These are phyloP conservation scores for Phytophthora pini DNA, from an alignment of 352 stramenopile genomes.

Conservation along the genomic window DNA sequence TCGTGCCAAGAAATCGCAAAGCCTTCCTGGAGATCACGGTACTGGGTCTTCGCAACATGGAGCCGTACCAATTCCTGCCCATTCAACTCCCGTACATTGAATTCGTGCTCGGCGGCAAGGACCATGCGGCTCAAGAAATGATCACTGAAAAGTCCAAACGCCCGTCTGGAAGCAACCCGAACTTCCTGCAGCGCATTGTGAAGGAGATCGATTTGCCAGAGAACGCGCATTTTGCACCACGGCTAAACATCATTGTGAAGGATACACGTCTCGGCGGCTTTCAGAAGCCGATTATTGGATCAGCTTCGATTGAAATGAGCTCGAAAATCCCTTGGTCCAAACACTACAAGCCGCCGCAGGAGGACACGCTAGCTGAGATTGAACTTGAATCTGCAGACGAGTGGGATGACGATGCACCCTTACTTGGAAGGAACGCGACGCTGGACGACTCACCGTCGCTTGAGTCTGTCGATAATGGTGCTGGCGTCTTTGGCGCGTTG, in stretches of 20 bases:
- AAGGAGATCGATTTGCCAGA: slow-evolving; percentile 89
- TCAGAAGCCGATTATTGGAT: slow-evolving; percentile 84
- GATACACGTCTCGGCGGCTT: slow-evolving; percentile 90
- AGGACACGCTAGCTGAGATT: slow-evolving; percentile 71
- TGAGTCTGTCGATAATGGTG: slow-evolving; percentile 74
- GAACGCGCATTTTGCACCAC: slow-evolving; percentile 88
- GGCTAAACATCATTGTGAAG: slow-evolving; percentile 91
- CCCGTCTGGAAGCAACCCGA: slow-evolving; percentile 83
- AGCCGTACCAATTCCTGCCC: slow-evolving; percentile 89
- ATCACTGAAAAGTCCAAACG: slow-evolving; percentile 88
- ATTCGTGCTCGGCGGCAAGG: slow-evolving; percentile 88
- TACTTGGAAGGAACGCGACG: slow-evolving; percentile 42
- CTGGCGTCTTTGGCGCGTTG: slow-evolving; percentile 85
- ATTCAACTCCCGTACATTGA: slow-evolving; percentile 90
- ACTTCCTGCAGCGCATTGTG: slow-evolving; percentile 91
- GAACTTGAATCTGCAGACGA: slow-evolving; percentile 70
- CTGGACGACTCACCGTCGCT: slow-evolving; percentile 31
- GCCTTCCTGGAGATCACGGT: slow-evolving; percentile 88
- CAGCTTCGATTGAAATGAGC: slow-evolving; percentile 85
- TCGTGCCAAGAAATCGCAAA: slow-evolving; percentile 70
- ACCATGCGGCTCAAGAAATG: slow-evolving; percentile 83
- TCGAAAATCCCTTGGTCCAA: slow-evolving; percentile 87
- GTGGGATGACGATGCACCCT: slow-evolving; percentile 57
- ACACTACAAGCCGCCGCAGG: slow-evolving; percentile 73
- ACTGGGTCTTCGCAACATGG: slow-evolving; percentile 85